Evolutionary conservation across 306 rosid genomes (phyloP), one percentile per base, ranked within the genome.

Genomic region (Elaeagnus macrophylla): DNA sequence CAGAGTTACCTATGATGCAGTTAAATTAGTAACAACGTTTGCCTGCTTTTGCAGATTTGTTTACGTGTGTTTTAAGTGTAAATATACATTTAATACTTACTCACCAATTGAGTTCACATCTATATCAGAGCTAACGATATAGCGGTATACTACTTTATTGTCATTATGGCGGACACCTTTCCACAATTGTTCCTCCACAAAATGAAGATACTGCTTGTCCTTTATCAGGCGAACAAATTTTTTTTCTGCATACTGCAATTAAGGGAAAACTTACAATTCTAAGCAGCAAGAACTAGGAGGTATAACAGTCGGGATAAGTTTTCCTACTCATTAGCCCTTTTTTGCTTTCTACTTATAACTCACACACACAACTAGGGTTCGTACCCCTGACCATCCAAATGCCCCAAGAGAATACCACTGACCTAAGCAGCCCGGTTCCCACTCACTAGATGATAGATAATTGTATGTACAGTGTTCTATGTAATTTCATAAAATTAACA

Each of bases 171-270:
- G 56, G 50, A 86, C 75, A 42, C 95, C 69, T 72, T 75, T 81
- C 81, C 73, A 70, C 68, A 80, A 40, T 63, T 69, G 69, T 54
- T 80, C 73, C 48, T 71, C 78, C 41, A 65, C 61, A 46, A 76
- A 47, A 56, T 41, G 79, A 39, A 67, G 58, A 25, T 54, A 47
- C 36, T 69, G 19, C 41, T 42, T 60, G 43, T 67, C 43, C 57
- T 54, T 71, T 17, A 67, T 59, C 55, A 49, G 81, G 61, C 69
- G 64, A 57, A 83, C 60, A 54, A 80, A 86, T 17, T 56, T 62
- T 60, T 83, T 86, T 67, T 86, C 80, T 13, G 67, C 63, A 73
- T 86, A 86, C 95, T 86, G 91, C 75, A 82, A 53, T 61, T 35
- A 66, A 51, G 56, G 51, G 59, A 67, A 57, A 60, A 60, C 59